Evolutionary conservation across 129 eudicot genomes (phyloP).

Genomic region (Sambucus nigra): DNA sequence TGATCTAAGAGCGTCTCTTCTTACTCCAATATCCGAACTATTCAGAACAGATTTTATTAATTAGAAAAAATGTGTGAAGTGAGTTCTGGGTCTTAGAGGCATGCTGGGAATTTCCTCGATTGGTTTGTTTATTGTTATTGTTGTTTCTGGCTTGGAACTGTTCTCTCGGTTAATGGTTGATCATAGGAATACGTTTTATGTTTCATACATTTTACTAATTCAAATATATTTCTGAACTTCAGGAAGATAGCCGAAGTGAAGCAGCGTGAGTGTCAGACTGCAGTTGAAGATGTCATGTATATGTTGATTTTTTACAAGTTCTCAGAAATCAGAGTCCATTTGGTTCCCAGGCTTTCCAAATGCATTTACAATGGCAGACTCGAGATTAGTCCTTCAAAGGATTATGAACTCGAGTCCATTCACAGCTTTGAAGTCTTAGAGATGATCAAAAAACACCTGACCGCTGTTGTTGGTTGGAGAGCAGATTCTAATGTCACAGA

Average conservation of each 20-base stretch:
- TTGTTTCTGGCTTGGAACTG: slow-evolving; percentile 10
- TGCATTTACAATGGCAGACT: slow-evolving; percentile 72
- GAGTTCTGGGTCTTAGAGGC: too few relatives aligned
- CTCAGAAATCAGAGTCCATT: slow-evolving; percentile 56
- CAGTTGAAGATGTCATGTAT: slow-evolving; percentile 75
- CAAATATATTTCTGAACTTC: neutral
- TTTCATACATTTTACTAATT: slow-evolving; percentile 11
- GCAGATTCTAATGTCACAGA: slow-evolving; percentile 48
- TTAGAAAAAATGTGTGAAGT: too few relatives aligned
- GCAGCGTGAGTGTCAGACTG: slow-evolving; percentile 40
- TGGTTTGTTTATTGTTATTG: too few relatives aligned
- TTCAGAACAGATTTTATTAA: too few relatives aligned
- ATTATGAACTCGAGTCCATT: slow-evolving; percentile 78
- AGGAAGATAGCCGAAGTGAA: slow-evolving; percentile 88
- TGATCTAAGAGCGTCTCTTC: too few relatives aligned
- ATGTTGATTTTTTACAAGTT: slow-evolving; percentile 52
- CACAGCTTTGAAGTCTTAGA: slow-evolving; percentile 59
- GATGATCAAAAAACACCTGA: slow-evolving; percentile 59
- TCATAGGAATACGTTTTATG: neutral
- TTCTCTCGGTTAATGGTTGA: slow-evolving; percentile 5
- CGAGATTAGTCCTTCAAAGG: slow-evolving; percentile 71
- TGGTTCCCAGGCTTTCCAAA: slow-evolving; percentile 62
- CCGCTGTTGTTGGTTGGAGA: slow-evolving; percentile 50
- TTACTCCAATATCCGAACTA: too few relatives aligned
- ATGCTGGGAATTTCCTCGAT: too few relatives aligned